These are phyloP conservation scores for Setaria viridis DNA, from an alignment of 202 grass and related monocot genomes.

Conservation along the genomic window DNA sequence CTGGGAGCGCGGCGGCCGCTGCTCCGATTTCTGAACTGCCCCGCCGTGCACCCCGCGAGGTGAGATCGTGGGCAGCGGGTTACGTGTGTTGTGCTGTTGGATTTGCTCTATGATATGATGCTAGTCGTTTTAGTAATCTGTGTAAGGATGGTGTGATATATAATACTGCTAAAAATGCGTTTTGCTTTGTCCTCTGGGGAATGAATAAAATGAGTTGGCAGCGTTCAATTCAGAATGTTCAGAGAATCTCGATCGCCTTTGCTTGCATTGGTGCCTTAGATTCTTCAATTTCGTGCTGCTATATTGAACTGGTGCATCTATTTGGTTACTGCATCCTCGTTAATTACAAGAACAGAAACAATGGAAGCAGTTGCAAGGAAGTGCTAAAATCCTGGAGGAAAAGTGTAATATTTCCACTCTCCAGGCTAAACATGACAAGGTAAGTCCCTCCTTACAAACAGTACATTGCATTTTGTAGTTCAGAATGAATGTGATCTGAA, in stretches of 20 bases:
- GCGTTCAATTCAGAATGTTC: not conserved
- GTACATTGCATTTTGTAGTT: too few species aligned
- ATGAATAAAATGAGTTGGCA: slow-evolving; percentile 7
- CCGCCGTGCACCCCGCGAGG: not conserved
- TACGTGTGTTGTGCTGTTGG: not conserved
- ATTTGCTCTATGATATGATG: not conserved
- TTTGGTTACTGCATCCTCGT: not conserved
- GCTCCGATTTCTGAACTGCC: slow-evolving; percentile 82
- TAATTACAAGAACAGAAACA: not conserved
- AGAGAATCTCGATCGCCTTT: not conserved
- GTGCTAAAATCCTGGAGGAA: slow-evolving; percentile 63
- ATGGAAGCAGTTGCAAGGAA: slow-evolving; percentile 51
- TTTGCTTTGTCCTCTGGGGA: not conserved
- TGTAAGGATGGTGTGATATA: not conserved
- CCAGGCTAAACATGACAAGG: slow-evolving; percentile 62
- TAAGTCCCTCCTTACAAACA: slow-evolving; percentile 12
- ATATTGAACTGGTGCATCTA: not conserved
- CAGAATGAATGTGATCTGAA: too few species aligned
- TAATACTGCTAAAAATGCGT: not conserved
- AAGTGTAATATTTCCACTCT: slow-evolving; percentile 50
- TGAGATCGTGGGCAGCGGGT: not conserved
- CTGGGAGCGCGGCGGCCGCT: slow-evolving; percentile 85
- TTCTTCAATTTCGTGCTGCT: not conserved
- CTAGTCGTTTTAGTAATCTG: not conserved
- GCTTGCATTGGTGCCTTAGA: not conserved